A percentile compares a stretch with the other conserved stretches of the same genome.
These are phyloP conservation scores for Huiozyma sinensis DNA, from an alignment of 805 yeast genomes.

Conservation along the genomic window DNA sequence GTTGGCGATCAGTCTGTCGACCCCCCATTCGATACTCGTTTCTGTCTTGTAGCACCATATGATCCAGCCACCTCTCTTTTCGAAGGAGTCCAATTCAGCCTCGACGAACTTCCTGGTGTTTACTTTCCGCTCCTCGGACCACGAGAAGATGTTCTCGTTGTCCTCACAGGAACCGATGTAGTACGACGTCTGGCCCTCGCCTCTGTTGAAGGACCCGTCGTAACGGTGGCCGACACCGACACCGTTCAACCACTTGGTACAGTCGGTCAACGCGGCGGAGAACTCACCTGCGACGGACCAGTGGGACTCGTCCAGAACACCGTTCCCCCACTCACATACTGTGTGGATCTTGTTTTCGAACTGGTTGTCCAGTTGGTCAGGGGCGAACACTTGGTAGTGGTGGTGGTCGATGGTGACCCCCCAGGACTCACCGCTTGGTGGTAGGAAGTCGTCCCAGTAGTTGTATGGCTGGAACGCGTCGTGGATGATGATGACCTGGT, in stretches of 20 bases:
- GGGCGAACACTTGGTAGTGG: slow-evolving; percentile 76
- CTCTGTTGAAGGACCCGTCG: slow-evolving; percentile 42
- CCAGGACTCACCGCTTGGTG: slow-evolving; percentile 36
- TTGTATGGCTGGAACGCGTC: slow-evolving; percentile 64
- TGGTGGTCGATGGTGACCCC: slow-evolving; percentile 80
- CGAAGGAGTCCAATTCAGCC: slow-evolving; percentile 84
- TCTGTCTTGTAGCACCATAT: slow-evolving; percentile 95
- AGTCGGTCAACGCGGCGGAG: slow-evolving; percentile 86
- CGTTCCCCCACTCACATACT: slow-evolving; percentile 43
- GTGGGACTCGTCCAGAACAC: slow-evolving; percentile 42
- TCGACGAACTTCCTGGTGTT: slow-evolving; percentile 65
- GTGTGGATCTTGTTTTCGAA: slow-evolving; percentile 51
- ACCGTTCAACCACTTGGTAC: slow-evolving; percentile 84
- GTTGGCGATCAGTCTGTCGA: slow-evolving; percentile 43
- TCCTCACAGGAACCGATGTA: slow-evolving; percentile 53
- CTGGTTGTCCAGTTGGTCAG: slow-evolving; percentile 44
- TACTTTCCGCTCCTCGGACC: slow-evolving; percentile 47
- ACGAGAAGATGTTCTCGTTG: slow-evolving; percentile 37
- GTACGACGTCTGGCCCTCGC: slow-evolving; percentile 24
- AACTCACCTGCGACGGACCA: slow-evolving; percentile 83
- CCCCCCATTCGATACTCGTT: slow-evolving; percentile 75
- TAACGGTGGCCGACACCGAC: slow-evolving; percentile 74
- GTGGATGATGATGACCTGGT: slow-evolving; percentile 57
- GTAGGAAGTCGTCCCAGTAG: slow-evolving; percentile 53
- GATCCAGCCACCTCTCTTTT: slow-evolving; percentile 73